Conservation (phyloP, 73 alveolate species). For the Paramecium octaurelia region DNA sequence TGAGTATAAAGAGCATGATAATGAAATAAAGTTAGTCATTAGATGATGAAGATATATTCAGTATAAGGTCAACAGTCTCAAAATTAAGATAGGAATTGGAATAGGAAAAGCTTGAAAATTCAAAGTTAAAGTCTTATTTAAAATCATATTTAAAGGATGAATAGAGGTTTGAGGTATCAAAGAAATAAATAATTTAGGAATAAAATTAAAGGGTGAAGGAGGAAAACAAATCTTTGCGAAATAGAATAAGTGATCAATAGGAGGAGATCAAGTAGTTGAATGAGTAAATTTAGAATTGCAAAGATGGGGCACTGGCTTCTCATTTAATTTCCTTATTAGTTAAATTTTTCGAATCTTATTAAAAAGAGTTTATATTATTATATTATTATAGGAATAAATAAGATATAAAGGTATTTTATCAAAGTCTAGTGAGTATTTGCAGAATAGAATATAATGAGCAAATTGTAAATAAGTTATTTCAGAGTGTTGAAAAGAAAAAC, state of each 20-base stretch:
- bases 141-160: not conserved
- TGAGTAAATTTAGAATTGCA: not conserved
- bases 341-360: not conserved
- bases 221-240: not conserved
- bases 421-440: not conserved
- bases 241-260: not conserved
- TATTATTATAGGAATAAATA: conserved; percentile 2
- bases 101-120: not conserved
- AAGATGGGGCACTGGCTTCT: not conserved
- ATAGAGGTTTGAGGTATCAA: not conserved
- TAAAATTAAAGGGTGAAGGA: not conserved
- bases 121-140: not conserved
- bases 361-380: not conserved
- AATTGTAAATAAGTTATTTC: not conserved
- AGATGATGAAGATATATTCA: not conserved
- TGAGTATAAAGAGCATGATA: not conserved
- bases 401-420: not conserved
- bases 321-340: conserved; percentile 8
- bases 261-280: not conserved
- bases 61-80: not conserved
- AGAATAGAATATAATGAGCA: not conserved
- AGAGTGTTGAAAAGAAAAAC: not conserved
- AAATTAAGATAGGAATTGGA: conserved; percentile 17
- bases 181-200: not conserved
- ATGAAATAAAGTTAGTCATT: not conserved